Base-by-base conservation (phyloP, 75 land plant genomes). In the Pinus albicaulis region DNA sequence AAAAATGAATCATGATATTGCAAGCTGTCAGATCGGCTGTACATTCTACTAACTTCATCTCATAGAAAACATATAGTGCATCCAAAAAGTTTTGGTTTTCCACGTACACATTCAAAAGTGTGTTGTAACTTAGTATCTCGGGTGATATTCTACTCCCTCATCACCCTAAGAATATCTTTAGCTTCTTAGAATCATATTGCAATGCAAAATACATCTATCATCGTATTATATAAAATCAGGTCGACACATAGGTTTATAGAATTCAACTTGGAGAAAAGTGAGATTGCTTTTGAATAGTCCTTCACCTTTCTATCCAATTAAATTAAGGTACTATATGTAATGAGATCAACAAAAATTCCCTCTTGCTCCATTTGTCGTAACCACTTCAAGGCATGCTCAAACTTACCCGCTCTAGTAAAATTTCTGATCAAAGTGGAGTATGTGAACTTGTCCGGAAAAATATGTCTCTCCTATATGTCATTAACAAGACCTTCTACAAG, bases 1-100 rank as follows among this genome's bases (percentile, higher is more conserved):
- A 95, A 48, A 90, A 91, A 78, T 98, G 86, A 14, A 98, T 91
- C 93, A 98, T 93, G 55, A 98, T 88, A 80, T 95, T 98, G 76
- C 87, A 92, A 31, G 86, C 87, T 23, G 92, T 89, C 25, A 91
- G 88, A 76, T 98, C 92, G 52, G 84, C 85, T 23, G 74, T 59
- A 73, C 85, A 79, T 6, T 78, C 82, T 92, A 28, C 31, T 28
- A 1, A 28, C 31, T 28, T 28, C 31, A 28, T 74, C n/a, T 92
- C 93, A 24, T 84, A 75, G 83, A 95, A 94, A 36, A 92, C 84
- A 7, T 87, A 76, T 3, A 85, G 61, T 8, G 99, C 98, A 80
- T 93, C 95, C 1, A 79, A 48, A 78, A 69, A 92, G 44, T 84
- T 89, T 56, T 76, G 57, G 73, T 88, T 86, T 74, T 88, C 90